phyloP scores from a whole-genome alignment of 2,329 filamentous ascomycete genomes.

The Trichoderma cornu-damae region DNA sequence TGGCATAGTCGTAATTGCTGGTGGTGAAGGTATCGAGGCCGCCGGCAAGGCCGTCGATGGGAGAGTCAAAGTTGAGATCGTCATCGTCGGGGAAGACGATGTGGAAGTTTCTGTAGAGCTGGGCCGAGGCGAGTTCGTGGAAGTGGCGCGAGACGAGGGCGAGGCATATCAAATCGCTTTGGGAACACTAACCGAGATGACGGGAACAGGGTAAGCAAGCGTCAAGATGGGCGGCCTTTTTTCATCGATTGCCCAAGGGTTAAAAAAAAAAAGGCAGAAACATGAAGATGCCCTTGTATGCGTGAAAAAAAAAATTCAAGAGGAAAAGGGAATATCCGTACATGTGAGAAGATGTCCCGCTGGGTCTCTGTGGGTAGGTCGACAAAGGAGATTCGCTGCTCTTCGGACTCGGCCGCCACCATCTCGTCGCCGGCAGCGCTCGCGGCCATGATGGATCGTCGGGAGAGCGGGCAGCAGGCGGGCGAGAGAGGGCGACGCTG shows the following conservation, averaged over 20 bases:
- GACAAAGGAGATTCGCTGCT: constrained; percentile 33
- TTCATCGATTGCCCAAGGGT: too few relatives aligned
- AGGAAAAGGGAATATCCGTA: constrained; percentile 27
- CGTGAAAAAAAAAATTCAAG: not conserved
- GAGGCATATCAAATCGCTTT: constrained; percentile 51
- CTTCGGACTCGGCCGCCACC: constrained; percentile 8
- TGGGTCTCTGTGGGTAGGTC: constrained; percentile 46
- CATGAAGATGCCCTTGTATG: not conserved
- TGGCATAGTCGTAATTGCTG: constrained; percentile 59
- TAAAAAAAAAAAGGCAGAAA: not conserved
- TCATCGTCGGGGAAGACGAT: constrained; percentile 59
- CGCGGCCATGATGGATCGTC: constrained; percentile 32
- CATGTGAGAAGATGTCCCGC: constrained; percentile 44
- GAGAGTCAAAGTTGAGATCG: constrained; percentile 45
- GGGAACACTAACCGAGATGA: constrained; percentile 41
- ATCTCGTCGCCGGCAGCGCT: constrained; percentile 31
- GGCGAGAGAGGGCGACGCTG: constrained; percentile 7
- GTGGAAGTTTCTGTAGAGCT: constrained; percentile 56
- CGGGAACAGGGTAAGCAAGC: not conserved
- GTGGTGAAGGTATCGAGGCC: constrained; percentile 58
- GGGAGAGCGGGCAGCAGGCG: constrained; percentile 6
- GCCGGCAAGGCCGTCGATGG: constrained; percentile 53
- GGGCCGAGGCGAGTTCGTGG: constrained; percentile 51
- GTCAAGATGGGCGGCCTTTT: not conserved
- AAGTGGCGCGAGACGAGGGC: constrained; percentile 55